Percentiles rank a stretch among this genome's conserved stretches.
Evolutionary conservation across 306 rosid genomes (phyloP).

Genomic region (Castanea mollissima): DNA sequence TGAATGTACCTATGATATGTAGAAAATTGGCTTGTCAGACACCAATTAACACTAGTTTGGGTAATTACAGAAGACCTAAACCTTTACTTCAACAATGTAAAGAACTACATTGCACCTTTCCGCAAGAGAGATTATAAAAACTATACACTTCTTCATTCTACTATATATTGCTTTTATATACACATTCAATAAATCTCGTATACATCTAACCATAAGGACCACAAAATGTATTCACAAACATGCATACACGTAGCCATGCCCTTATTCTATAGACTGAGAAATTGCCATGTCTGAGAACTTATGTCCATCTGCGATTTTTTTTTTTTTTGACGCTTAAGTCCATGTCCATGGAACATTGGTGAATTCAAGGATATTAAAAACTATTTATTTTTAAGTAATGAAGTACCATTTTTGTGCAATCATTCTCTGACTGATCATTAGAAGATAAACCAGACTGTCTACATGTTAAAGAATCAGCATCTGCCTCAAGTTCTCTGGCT

Average conservation of each 20-base stretch:
- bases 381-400: constrained; percentile 14
- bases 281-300: neutral
- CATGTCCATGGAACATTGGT: neutral
- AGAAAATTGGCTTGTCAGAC: neutral
- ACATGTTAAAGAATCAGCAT: constrained; percentile 93
- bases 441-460: constrained; percentile 79
- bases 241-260: neutral
- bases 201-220: neutral
- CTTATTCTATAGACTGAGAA: constrained; percentile 1
- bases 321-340: neutral
- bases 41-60: neutral
- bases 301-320: neutral
- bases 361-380: constrained; percentile 12
- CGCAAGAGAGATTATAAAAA: neutral
- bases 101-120: neutral
- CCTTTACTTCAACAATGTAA: neutral
- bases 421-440: constrained; percentile 61
- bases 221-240: neutral
- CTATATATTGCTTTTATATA: neutral
- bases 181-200: neutral
- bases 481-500: constrained; percentile 87
- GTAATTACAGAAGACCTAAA: neutral
- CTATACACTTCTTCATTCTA: too few relatives aligned
- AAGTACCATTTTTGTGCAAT: constrained; percentile 73
- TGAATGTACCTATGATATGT: neutral